Percentiles rank a stretch among this genome's conserved stretches.
Conservation (phyloP, 169 alveolate genomes). For the Plasmodium gallinaceum region DNA sequence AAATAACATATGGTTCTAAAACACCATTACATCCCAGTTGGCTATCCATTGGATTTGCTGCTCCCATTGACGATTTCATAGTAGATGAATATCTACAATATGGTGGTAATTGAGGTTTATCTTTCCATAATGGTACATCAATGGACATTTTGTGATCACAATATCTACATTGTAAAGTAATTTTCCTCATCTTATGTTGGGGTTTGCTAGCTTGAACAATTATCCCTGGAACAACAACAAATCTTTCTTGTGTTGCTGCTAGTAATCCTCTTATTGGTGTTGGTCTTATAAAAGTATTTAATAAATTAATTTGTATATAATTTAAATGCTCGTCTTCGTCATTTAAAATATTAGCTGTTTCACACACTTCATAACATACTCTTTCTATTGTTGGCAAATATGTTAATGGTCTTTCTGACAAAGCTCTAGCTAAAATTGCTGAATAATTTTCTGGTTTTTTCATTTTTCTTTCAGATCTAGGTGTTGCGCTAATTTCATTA, state of each 20-base stretch:
- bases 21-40: constrained; percentile 84
- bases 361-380: constrained; percentile 86
- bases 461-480: constrained; percentile 74
- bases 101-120: constrained; percentile 85
- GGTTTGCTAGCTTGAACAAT: constrained; percentile 95
- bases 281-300: constrained; percentile 84
- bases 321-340: constrained; percentile 82
- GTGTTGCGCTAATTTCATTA: constrained; percentile 78
- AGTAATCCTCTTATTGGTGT: constrained; percentile 83
- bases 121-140: constrained; percentile 92
- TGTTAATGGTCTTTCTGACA: constrained; percentile 84
- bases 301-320: constrained; percentile 83
- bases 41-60: constrained; percentile 77
- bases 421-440: constrained; percentile 83
- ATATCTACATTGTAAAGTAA: constrained; percentile 91
- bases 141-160: constrained; percentile 93
- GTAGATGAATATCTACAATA: constrained; percentile 85
- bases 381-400: constrained; percentile 84
- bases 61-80: constrained; percentile 81
- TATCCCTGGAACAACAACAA: constrained; percentile 96
- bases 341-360: constrained; percentile 81
- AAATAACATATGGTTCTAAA: constrained; percentile 92
- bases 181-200: constrained; percentile 88
- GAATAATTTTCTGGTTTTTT: constrained; percentile 81
- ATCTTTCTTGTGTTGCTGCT: constrained; percentile 89